Percentiles rank a stretch among this genome's conserved stretches.
Evolutionary conservation across 1,284 basidiomycete genomes (phyloP).

Genomic region (Anthracocystis setariae): DNA sequence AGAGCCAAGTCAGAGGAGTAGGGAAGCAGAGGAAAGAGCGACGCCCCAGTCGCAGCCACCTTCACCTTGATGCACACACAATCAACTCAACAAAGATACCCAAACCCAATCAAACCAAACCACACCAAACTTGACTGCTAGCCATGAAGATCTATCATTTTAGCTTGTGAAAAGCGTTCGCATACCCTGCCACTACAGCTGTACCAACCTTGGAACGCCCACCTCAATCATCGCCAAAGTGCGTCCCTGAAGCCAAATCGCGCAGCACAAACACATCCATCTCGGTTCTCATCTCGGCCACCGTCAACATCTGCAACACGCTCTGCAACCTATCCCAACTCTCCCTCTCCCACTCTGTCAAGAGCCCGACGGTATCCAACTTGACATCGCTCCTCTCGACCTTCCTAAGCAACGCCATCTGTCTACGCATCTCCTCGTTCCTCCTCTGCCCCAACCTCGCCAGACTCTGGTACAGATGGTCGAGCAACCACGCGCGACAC

Average conservation of each 20-base stretch:
- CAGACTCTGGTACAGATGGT: conserved; percentile 62
- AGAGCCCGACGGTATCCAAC: conserved; percentile 46
- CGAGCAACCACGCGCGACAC: conserved; percentile 61
- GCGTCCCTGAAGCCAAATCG: conserved; percentile 39
- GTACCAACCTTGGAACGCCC: no score
- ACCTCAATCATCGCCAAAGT: conserved; percentile 15
- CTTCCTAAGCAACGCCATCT: conserved; percentile 54
- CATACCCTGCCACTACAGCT: no score
- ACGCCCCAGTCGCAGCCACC: not conserved
- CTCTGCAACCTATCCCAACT: conserved; percentile 42
- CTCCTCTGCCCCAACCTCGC: conserved; percentile 51
- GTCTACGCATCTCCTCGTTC: conserved; percentile 54
- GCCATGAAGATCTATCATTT: not conserved
- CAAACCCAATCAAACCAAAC: not conserved
- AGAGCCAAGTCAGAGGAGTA: no score
- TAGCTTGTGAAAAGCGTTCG: no score
- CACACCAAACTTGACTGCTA: no score
- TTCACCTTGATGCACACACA: not conserved
- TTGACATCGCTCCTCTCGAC: conserved; percentile 62
- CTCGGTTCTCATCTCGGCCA: conserved; percentile 53
- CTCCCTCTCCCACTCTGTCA: conserved; percentile 57
- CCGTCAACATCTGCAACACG: conserved; percentile 45
- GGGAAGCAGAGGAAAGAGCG: no score
- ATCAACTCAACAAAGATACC: not conserved
- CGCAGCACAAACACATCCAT: conserved; percentile 54